Conservation (phyloP, 2,329 filamentous ascomycete genomes). For the Westerdykella sp. region DNA sequence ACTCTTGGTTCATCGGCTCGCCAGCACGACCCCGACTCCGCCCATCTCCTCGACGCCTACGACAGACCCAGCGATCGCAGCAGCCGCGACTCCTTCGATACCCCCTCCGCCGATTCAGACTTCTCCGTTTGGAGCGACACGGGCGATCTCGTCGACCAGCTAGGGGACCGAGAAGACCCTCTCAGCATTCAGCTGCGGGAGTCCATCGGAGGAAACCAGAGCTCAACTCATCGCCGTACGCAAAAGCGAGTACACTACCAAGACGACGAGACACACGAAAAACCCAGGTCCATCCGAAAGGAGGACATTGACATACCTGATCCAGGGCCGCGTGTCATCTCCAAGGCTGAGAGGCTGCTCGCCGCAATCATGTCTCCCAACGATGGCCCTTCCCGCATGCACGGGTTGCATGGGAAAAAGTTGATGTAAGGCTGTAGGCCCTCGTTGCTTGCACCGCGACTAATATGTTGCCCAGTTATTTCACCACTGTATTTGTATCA, state of each 20-base stretch:
- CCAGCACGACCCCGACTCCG: conserved; percentile 35
- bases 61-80: conserved; percentile 48
- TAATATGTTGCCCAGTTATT: conserved; percentile 60
- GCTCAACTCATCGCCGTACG: conserved; percentile 39
- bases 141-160: conserved; percentile 88
- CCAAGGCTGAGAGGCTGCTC: conserved; percentile 62
- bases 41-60: conserved; percentile 40
- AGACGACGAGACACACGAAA: conserved; percentile 37
- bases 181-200: conserved; percentile 63
- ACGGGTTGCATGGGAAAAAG: conserved; percentile 92
- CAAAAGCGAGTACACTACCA: conserved; percentile 66
- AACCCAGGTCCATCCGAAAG: conserved; percentile 44
- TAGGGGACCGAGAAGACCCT: conserved; percentile 76
- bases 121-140: conserved; percentile 90
- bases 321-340: conserved; percentile 57
- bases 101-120: conserved; percentile 56
- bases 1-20: conserved; percentile 53
- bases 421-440: conserved; percentile 60
- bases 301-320: conserved; percentile 79
- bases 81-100: conserved; percentile 49
- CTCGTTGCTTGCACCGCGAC: conserved; percentile 17
- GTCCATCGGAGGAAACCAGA: conserved; percentile 57
- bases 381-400: conserved; percentile 63
- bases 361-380: conserved; percentile 79
- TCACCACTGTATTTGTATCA: conserved; percentile 86